These are phyloP conservation scores for Pleurotus djamor DNA, from an alignment of 768 basidiomycete genomes.

Conservation along the genomic window DNA sequence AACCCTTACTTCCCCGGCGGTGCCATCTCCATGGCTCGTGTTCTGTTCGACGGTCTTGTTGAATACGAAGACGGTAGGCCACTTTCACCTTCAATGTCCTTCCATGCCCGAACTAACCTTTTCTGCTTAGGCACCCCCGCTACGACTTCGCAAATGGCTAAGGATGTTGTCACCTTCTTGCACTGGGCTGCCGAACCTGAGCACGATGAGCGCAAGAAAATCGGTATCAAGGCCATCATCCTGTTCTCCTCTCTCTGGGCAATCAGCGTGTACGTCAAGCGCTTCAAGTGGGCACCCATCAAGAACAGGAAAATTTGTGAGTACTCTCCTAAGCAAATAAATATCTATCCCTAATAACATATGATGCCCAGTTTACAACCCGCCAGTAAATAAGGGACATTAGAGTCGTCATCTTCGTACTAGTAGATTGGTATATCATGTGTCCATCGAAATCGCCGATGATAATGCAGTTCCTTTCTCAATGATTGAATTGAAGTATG, in stretches of 20 bases:
- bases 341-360: too few relatives aligned
- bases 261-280: conserved; percentile 85
- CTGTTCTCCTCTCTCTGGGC: conserved; percentile 84
- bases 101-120: too few relatives aligned
- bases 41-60: conserved; percentile 93
- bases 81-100: neutral
- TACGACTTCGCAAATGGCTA: conserved; percentile 98
- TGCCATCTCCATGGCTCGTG: conserved; percentile 97
- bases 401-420: conserved; percentile 28
- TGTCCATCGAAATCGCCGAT: conserved; percentile 10
- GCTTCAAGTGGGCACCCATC: conserved; percentile 91
- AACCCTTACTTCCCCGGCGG: conserved; percentile 99
- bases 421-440: conserved; percentile 10
- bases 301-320: conserved; percentile 92
- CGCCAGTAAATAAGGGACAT: conserved; percentile 55
- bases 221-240: conserved; percentile 93
- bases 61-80: conserved; percentile 90
- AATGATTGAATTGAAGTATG: too few relatives aligned
- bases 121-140: conserved; percentile 87
- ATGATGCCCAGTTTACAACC: too few relatives aligned
- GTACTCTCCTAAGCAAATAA: too few relatives aligned
- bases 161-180: conserved; percentile 95
- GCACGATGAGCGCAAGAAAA: conserved; percentile 96
- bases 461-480: conserved; percentile 2
- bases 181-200: conserved; percentile 98